Conservation (phyloP, 139 green algal species). For the Chlamydomonas schloesseri region DNA sequence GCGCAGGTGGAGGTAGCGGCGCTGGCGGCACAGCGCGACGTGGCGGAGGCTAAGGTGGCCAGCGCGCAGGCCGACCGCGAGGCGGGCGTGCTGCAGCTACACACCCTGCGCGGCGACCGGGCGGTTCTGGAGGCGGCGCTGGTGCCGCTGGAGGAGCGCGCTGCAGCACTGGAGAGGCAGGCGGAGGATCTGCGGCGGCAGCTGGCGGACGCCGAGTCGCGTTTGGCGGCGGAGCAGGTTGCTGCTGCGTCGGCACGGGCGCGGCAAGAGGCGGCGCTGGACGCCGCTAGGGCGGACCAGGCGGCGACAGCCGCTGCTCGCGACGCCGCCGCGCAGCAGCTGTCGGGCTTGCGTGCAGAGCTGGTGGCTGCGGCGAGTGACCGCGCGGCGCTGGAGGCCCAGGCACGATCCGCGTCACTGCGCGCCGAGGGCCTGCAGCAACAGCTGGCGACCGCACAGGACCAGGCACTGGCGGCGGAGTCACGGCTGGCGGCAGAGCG, state of each 20-base stretch:
- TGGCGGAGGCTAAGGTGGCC: background rate
- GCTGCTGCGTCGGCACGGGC: background rate
- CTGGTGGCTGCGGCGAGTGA: background rate
- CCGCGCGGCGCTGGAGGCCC: background rate
- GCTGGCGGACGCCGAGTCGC: background rate
- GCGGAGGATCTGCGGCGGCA: conserved; percentile 16
- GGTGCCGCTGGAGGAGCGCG: conserved; percentile 21
- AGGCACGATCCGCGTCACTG: background rate
- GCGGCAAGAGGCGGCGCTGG: background rate
- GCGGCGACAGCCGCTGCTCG: background rate
- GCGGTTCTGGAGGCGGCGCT: conserved; percentile 9
- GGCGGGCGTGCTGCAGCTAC: conserved; percentile 1
- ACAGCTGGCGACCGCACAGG: background rate
- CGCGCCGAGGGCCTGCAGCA: background rate
- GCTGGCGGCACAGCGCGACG: background rate
- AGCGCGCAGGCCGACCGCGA: background rate
- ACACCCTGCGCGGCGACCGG: background rate
- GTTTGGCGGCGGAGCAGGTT: background rate
- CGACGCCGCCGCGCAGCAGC: background rate
- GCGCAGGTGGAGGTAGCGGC: background rate
- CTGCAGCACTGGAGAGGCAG: conserved; percentile 1
- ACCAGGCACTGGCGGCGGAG: background rate
- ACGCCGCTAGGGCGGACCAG: background rate
- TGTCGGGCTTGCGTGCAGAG: background rate
- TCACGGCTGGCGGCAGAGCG: conserved; percentile 7